A percentile compares a stretch with the other conserved stretches of the same genome.
Evolutionary conservation across 2,329 filamentous ascomycete genomes (phyloP).

Genomic region (Phyllosticta ampelicida): DNA sequence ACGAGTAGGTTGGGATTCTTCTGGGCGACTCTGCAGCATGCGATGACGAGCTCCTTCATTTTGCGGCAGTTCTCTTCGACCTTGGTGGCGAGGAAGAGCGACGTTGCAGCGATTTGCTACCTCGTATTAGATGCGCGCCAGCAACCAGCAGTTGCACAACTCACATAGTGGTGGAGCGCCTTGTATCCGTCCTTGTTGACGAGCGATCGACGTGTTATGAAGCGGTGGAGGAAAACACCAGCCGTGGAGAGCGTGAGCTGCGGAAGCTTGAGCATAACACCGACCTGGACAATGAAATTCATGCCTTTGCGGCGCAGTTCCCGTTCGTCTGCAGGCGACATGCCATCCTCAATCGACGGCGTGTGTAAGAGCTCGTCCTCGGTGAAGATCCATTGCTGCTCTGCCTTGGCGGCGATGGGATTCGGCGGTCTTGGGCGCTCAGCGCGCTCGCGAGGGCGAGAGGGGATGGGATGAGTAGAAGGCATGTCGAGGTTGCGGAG

Average conservation of each 20-base stretch:
- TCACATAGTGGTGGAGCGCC: conserved; percentile 73
- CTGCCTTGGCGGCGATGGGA: conserved; percentile 42
- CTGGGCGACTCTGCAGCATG: conserved; percentile 86
- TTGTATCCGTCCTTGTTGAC: conserved; percentile 51
- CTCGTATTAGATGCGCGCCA: conserved; percentile 7
- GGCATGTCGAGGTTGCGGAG: conserved; percentile 1
- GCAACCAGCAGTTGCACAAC: conserved; percentile 11
- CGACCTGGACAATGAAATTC: conserved; percentile 92
- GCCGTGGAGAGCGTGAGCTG: conserved; percentile 89
- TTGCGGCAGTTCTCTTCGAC: conserved; percentile 95
- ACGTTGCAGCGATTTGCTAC: conserved; percentile 73
- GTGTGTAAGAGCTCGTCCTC: conserved; percentile 71
- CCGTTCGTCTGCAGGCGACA: conserved; percentile 66
- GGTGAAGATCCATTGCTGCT: conserved; percentile 81
- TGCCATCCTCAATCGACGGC: conserved; percentile 75
- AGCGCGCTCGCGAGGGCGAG: conserved; percentile 3
- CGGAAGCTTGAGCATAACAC: conserved; percentile 82
- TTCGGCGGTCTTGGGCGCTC: conserved; percentile 26
- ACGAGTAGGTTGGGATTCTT: conserved; percentile 85
- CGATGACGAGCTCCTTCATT: conserved; percentile 88
- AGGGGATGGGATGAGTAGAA: not conserved
- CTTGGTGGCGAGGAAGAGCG: conserved; percentile 90
- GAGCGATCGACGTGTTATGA: conserved; percentile 84
- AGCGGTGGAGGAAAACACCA: conserved; percentile 88
- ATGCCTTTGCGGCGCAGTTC: conserved; percentile 78